Conservation (phyloP, 1,284 basidiomycete species). For the Agroathelia rolfsii region DNA sequence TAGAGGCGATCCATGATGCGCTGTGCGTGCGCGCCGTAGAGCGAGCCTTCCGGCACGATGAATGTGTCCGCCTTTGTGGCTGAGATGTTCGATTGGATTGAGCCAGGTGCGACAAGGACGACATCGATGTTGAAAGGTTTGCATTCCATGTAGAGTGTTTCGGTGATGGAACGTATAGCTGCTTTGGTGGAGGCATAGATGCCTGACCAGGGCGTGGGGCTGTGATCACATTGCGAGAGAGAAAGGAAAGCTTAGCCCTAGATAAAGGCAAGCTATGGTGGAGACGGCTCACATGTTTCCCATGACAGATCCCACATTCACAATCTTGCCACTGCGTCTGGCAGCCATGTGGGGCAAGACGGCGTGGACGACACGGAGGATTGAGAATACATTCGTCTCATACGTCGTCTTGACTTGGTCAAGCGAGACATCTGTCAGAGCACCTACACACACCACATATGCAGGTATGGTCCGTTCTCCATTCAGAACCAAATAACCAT, state of each 20-base stretch:
- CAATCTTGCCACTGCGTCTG: conserved; percentile 9
- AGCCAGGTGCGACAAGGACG: conserved; percentile 50
- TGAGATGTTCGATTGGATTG: conserved; percentile 49
- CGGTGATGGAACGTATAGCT: conserved; percentile 11
- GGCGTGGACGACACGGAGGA: conserved; percentile 10
- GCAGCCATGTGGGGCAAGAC: conserved; percentile 14
- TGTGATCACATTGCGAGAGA: conserved; percentile 17
- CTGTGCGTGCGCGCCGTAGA: too few relatives aligned
- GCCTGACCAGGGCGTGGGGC: conserved; percentile 19
- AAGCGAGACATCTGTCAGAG: conserved; percentile 12
- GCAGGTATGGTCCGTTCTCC: background rate
- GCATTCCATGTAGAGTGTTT: conserved; percentile 15
- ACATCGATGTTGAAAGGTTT: conserved; percentile 34
- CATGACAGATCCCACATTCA: conserved; percentile 13
- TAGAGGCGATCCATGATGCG: too few relatives aligned
- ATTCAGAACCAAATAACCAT: too few relatives aligned
- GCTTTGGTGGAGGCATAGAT: conserved; percentile 15
- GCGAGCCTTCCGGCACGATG: too few relatives aligned
- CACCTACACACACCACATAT: conserved; percentile 5
- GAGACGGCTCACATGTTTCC: conserved; percentile 30
- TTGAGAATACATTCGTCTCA: conserved; percentile 13
- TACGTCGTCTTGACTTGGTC: conserved; percentile 8
- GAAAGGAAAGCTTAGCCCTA: background rate
- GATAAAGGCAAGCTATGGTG: too few relatives aligned
- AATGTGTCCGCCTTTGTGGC: too few relatives aligned